Percentiles rank a stretch among this genome's conserved stretches.
phyloP scores from a whole-genome alignment of 176 grass and related monocot genomes.

The Ananas comosus region DNA sequence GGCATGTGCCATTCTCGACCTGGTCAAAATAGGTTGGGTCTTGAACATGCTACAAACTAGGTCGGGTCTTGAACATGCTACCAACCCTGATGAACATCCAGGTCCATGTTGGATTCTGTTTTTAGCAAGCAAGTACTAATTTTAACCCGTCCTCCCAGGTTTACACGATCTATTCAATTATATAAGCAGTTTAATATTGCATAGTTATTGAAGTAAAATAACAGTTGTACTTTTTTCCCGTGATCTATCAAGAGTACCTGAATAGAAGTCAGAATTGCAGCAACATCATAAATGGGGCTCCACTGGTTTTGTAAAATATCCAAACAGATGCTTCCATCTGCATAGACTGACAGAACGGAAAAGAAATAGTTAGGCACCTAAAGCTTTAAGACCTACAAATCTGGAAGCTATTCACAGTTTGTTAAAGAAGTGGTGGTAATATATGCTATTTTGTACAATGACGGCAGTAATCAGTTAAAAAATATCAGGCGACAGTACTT shows the following conservation, averaged over 20 bases:
- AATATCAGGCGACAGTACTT: neutral
- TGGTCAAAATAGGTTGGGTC: no score
- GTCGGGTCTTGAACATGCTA: no score
- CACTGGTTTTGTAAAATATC: constrained; percentile 99
- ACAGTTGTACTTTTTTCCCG: neutral
- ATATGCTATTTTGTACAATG: neutral
- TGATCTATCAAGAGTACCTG: constrained; percentile 39
- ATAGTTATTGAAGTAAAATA: neutral
- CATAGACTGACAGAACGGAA: constrained; percentile 53
- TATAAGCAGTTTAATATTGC: no score
- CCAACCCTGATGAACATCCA: no score
- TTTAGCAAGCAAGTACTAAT: no score
- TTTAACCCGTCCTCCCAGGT: no score
- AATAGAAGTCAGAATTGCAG: constrained; percentile 95
- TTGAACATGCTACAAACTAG: no score
- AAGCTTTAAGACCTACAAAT: no score
- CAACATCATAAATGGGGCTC: constrained; percentile 99
- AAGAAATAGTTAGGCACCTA: neutral
- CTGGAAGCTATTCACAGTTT: no score
- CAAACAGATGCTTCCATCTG: constrained; percentile 98
- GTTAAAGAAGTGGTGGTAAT: neutral
- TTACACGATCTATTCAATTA: no score
- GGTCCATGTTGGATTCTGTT: no score
- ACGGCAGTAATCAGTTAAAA: neutral
- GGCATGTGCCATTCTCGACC: no score